Conservation (phyloP, 805 yeast genomes). For the Pichia scutulata region DNA sequence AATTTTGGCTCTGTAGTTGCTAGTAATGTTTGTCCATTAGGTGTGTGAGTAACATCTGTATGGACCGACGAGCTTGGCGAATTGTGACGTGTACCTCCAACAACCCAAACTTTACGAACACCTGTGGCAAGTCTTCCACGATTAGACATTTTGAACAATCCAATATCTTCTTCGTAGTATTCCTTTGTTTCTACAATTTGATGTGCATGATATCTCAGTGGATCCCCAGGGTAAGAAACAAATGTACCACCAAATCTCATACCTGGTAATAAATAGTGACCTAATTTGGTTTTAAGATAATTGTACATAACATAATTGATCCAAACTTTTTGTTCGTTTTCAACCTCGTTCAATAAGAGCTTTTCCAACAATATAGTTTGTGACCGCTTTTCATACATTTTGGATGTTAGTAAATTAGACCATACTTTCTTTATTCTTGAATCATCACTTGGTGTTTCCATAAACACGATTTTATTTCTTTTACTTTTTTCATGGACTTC, state of each 20-base stretch:
- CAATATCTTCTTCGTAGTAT: constrained; percentile 43
- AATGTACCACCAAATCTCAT: constrained; percentile 84
- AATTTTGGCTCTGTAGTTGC: neutral
- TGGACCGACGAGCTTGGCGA: neutral
- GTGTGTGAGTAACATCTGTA: constrained; percentile 3
- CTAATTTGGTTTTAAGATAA: constrained; percentile 14
- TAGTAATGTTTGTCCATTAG: neutral
- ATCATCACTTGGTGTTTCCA: constrained; percentile 17
- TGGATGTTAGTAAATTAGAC: neutral
- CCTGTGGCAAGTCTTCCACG: constrained; percentile 93
- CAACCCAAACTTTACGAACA: constrained; percentile 78
- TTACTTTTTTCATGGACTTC: constrained; percentile 6
- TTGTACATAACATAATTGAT: constrained; percentile 17
- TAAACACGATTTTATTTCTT: constrained; percentile 13
- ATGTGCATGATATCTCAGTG: constrained; percentile 84
- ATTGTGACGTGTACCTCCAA: constrained; percentile 31
- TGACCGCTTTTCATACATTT: neutral
- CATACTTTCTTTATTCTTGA: neutral
- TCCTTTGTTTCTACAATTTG: constrained; percentile 51
- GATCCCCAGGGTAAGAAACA: constrained; percentile 93
- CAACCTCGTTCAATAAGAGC: constrained; percentile 2
- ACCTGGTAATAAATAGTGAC: constrained; percentile 68
- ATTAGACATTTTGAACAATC: constrained; percentile 53
- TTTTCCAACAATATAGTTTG: constrained; percentile 1
- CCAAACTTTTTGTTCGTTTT: constrained; percentile 9